phyloP scores from a whole-genome alignment of 208 protist genomes.

The Trypanosoma lewisi region DNA sequence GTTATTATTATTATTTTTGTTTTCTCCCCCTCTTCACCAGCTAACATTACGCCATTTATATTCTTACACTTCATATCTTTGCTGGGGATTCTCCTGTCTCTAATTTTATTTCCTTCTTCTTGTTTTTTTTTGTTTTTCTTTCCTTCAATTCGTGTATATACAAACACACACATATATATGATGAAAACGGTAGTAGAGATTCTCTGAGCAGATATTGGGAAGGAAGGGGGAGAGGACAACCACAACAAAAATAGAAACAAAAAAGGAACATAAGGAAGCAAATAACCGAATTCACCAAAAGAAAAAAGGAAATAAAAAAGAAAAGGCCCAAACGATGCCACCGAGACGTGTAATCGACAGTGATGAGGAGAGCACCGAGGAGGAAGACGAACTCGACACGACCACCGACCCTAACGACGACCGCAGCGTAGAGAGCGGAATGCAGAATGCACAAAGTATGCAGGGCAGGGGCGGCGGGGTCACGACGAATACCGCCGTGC shows the following conservation, averaged over 20 bases:
- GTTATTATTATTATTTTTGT: not conserved
- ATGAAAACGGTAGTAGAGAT: not conserved
- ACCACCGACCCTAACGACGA: constrained; percentile 17
- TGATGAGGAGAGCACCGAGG: constrained; percentile 18
- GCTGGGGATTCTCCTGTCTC: not conserved
- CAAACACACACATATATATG: constrained; percentile 10
- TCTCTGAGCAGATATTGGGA: not conserved
- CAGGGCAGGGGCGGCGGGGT: no score
- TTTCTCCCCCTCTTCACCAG: not conserved
- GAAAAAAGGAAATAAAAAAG: not conserved
- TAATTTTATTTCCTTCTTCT: not conserved
- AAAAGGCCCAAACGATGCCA: no score
- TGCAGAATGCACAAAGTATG: not conserved
- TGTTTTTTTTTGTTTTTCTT: not conserved
- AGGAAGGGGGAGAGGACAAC: not conserved
- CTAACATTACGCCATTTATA: not conserved
- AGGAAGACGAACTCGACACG: constrained; percentile 24
- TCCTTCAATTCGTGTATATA: not conserved
- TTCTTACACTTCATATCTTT: no score
- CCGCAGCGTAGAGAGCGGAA: constrained; percentile 5
- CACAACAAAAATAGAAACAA: not conserved
- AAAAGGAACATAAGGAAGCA: not conserved
- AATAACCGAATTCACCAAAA: not conserved
- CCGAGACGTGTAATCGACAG: constrained; percentile 22
- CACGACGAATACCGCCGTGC: no score